Percentiles rank a stretch among this genome's conserved stretches.
Conservation (phyloP, 345 rosid species). For the Lagerstroemia speciosa region DNA sequence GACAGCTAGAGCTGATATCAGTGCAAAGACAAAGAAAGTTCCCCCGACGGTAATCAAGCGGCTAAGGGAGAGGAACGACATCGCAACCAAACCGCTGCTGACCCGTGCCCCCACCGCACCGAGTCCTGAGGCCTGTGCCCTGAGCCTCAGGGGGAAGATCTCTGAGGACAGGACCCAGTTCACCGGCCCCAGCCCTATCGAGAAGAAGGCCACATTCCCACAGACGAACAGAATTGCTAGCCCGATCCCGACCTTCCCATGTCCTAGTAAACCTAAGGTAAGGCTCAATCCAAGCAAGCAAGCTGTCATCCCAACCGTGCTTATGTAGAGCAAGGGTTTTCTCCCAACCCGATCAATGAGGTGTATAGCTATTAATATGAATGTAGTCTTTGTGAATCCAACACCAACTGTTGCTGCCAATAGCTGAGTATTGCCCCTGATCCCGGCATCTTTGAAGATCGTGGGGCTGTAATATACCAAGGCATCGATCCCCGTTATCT, state of each 20-base stretch:
- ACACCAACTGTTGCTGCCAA: slow-evolving; percentile 67
- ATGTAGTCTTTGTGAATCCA: slow-evolving; percentile 50
- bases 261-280: slow-evolving; percentile 26
- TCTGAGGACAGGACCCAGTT: slow-evolving; percentile 58
- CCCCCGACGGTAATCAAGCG: slow-evolving; percentile 49
- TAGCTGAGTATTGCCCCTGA: slow-evolving; percentile 28
- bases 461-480: slow-evolving; percentile 65
- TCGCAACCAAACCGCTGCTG: slow-evolving; percentile 51
- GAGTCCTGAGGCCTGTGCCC: slow-evolving; percentile 61
- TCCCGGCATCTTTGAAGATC: slow-evolving; percentile 45
- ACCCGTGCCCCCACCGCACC: slow-evolving; percentile 54
- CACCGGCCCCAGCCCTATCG: slow-evolving; percentile 52
- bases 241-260: slow-evolving; percentile 24
- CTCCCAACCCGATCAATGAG: slow-evolving; percentile 54
- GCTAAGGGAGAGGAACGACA: slow-evolving; percentile 54
- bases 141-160: slow-evolving; percentile 51
- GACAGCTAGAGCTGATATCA: slow-evolving; percentile 34
- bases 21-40: slow-evolving; percentile 39
- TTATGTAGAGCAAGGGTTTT: slow-evolving; percentile 48
- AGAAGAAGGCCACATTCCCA: slow-evolving; percentile 60
- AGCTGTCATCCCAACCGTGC: slow-evolving; percentile 57
- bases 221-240: slow-evolving; percentile 39
- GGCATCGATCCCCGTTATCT: slow-evolving; percentile 62
- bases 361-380: slow-evolving; percentile 46
- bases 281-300: slow-evolving; percentile 40